phyloP scores from a whole-genome alignment of 164 flowering plant species.

The Piper betle region DNA sequence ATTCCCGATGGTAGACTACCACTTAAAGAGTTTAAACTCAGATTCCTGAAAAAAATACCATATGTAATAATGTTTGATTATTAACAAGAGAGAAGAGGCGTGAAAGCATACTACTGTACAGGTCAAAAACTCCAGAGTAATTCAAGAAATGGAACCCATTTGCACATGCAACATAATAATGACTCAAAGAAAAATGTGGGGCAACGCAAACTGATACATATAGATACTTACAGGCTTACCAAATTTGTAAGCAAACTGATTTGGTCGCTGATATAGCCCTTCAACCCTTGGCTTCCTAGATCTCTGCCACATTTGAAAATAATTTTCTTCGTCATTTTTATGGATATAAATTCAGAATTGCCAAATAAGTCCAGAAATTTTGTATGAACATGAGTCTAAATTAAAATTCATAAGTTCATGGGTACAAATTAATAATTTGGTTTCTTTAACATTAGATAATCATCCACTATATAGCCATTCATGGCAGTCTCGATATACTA shows the following conservation, averaged over 20 bases:
- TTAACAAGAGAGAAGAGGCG: too few species aligned
- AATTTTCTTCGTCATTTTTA: too few species aligned
- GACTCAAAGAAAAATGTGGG: not conserved
- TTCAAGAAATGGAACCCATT: not conserved
- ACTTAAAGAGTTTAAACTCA: slow-evolving; percentile 71
- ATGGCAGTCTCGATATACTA: too few species aligned
- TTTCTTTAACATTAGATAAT: too few species aligned
- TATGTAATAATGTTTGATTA: not conserved
- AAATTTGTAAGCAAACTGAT: slow-evolving; percentile 68
- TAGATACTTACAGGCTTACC: slow-evolving; percentile 90
- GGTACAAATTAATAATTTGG: too few species aligned
- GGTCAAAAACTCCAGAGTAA: not conserved
- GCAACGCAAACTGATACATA: not conserved
- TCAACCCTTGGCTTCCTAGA: slow-evolving; percentile 90
- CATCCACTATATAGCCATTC: too few species aligned
- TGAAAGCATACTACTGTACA: too few species aligned
- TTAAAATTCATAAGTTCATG: too few species aligned
- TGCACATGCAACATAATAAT: not conserved
- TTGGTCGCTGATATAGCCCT: slow-evolving; percentile 77
- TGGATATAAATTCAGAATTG: too few species aligned
- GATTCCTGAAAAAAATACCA: slow-evolving; percentile 44
- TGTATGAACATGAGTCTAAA: too few species aligned
- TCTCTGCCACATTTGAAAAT: slow-evolving; percentile 32
- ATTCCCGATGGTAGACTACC: slow-evolving; percentile 72
- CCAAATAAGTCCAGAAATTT: too few species aligned